phyloP scores from a whole-genome alignment of 176 grass and related monocot genomes.

The Bothriochloa decipiens region DNA sequence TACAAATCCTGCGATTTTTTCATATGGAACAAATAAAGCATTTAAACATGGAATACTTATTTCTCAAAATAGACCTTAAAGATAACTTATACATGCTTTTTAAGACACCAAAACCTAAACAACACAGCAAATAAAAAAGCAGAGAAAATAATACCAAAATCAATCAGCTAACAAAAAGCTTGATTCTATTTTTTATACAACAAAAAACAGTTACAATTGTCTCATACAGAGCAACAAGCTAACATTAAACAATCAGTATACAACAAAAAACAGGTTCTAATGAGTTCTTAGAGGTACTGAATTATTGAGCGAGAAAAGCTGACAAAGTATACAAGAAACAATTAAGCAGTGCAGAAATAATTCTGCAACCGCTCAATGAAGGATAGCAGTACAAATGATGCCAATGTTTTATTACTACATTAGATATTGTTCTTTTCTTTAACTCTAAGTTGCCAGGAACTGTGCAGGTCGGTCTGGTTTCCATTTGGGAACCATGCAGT shows the following conservation, averaged over 20 bases:
- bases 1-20: conserved; percentile 38
- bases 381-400: background rate
- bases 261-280: too few species aligned
- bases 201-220: background rate
- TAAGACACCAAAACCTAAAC: background rate
- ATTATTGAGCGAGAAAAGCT: background rate
- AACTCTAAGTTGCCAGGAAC: background rate
- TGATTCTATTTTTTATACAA: background rate
- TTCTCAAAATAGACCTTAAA: background rate
- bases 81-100: background rate
- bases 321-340: background rate
- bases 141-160: background rate
- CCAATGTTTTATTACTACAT: background rate
- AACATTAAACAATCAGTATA: background rate
- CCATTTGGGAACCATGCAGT: background rate
- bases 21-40: background rate
- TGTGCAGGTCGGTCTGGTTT: background rate
- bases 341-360: background rate
- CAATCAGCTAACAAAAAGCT: background rate
- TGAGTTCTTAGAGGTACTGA: background rate
- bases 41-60: background rate
- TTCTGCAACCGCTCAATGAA: background rate
- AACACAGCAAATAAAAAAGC: background rate
- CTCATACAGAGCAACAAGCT: background rate
- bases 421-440: background rate